Conservation (phyloP, 345 rosid species). For the Corymbia maculata region DNA sequence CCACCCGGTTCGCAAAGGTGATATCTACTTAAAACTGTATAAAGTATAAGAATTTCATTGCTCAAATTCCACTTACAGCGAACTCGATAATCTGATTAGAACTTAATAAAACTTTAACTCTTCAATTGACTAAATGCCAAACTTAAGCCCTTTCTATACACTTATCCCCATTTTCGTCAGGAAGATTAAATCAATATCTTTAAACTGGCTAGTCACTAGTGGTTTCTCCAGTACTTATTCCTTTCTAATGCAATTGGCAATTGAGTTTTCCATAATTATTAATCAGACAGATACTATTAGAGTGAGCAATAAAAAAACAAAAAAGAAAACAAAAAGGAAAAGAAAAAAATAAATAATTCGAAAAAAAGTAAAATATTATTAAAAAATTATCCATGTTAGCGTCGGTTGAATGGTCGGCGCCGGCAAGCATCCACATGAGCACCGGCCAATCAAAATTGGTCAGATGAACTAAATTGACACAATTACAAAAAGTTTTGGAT, state of each 20-base stretch:
- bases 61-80: background rate
- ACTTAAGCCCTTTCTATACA: background rate
- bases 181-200: background rate
- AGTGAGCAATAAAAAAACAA: background rate
- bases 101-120: background rate
- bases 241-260: background rate
- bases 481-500: background rate
- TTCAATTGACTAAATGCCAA: background rate
- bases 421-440: too few species aligned
- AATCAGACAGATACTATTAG: fast-evolving
- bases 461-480: fast-evolving
- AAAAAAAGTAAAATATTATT: too few species aligned
- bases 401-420: too few species aligned
- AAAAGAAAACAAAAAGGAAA: too few species aligned
- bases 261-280: background rate
- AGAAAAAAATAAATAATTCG: too few species aligned
- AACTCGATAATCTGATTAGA: background rate
- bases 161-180: background rate
- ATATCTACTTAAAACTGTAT: background rate
- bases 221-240: background rate
- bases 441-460: too few species aligned
- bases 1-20: background rate
- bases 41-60: background rate
- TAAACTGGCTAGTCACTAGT: fast-evolving
- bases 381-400: too few species aligned